These are phyloP conservation scores for Aspergillus campestris DNA, from an alignment of 495 filamentous ascomycete species.

Conservation along the genomic window DNA sequence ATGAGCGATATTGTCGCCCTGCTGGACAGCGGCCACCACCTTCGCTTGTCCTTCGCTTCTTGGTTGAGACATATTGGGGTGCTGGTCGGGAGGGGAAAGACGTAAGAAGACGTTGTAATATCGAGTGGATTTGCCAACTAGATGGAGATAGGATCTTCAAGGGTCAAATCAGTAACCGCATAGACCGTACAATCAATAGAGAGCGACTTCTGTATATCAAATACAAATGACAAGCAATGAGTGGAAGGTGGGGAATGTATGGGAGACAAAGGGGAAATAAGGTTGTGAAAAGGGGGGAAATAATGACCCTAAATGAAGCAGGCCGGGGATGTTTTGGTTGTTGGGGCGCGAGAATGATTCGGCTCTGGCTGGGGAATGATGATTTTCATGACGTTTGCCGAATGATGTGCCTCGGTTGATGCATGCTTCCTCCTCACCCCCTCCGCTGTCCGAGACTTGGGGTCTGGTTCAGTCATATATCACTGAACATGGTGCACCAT, in stretches of 20 bases:
- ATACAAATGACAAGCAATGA: background rate
- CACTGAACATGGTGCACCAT: too few species aligned
- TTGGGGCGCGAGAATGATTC: constrained; percentile 26
- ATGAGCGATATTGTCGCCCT: constrained; percentile 88
- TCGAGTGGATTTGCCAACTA: too few species aligned
- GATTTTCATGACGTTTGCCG: constrained; percentile 40
- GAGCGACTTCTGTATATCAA: background rate
- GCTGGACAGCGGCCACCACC: constrained; percentile 44
- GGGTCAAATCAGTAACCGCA: too few species aligned
- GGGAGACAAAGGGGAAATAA: background rate
- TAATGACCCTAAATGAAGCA: too few species aligned
- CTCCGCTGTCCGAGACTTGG: too few species aligned
- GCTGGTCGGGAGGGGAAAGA: background rate
- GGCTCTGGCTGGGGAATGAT: constrained; percentile 18
- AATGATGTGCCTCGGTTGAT: constrained; percentile 34
- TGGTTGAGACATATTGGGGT: constrained; percentile 32
- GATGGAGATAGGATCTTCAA: too few species aligned
- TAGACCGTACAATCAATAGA: too few species aligned
- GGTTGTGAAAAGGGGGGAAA: constrained; percentile 6
- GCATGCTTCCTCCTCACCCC: background rate
- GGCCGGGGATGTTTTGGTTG: background rate
- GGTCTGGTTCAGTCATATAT: too few species aligned
- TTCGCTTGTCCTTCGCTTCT: constrained; percentile 26
- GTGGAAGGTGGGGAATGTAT: background rate
- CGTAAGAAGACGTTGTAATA: background rate